Percentiles rank a stretch among this genome's conserved stretches.
phyloP scores from a whole-genome alignment of 495 filamentous ascomycete genomes.

The Aspergillus coremiiformis region DNA sequence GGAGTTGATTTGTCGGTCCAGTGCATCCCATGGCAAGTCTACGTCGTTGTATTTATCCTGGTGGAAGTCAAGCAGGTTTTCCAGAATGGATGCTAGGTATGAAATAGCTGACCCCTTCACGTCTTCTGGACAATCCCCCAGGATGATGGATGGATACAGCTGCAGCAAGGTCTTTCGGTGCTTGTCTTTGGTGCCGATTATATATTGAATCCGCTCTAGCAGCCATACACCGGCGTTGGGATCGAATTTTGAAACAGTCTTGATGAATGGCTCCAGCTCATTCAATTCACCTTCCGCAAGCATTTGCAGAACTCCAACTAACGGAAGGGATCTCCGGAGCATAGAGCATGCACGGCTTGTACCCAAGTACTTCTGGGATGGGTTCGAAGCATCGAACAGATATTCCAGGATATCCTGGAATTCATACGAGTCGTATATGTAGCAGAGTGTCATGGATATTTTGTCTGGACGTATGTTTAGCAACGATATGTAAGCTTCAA shows the following conservation, averaged over 20 bases:
- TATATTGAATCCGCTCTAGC: slow-evolving; percentile 25
- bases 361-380: slow-evolving; percentile 28
- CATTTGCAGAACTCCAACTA: slow-evolving; percentile 26
- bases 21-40: slow-evolving; percentile 21
- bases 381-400: slow-evolving; percentile 24
- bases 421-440: slow-evolving; percentile 23
- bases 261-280: slow-evolving; percentile 19
- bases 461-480: slow-evolving; percentile 13
- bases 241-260: slow-evolving; percentile 25
- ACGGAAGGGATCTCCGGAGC: slow-evolving; percentile 33
- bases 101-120: slow-evolving; percentile 28
- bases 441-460: slow-evolving; percentile 16
- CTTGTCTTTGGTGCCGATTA: slow-evolving; percentile 14
- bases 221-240: slow-evolving; percentile 36
- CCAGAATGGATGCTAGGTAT: slow-evolving; percentile 30
- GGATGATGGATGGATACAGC: slow-evolving; percentile 28
- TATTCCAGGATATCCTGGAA: slow-evolving; percentile 23
- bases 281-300: slow-evolving; percentile 15
- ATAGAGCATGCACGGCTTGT: slow-evolving; percentile 34
- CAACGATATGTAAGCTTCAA: not conserved
- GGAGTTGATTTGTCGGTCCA: slow-evolving; percentile 20
- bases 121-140: slow-evolving; percentile 20
- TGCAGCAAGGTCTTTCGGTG: slow-evolving; percentile 19
- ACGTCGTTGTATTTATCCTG: slow-evolving; percentile 8
- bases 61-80: slow-evolving; percentile 18